Evolutionary conservation across 2,329 filamentous ascomycete species (phyloP), one percentile per base, ranked within the genome.

Genomic region (Fusarium sp.): DNA sequence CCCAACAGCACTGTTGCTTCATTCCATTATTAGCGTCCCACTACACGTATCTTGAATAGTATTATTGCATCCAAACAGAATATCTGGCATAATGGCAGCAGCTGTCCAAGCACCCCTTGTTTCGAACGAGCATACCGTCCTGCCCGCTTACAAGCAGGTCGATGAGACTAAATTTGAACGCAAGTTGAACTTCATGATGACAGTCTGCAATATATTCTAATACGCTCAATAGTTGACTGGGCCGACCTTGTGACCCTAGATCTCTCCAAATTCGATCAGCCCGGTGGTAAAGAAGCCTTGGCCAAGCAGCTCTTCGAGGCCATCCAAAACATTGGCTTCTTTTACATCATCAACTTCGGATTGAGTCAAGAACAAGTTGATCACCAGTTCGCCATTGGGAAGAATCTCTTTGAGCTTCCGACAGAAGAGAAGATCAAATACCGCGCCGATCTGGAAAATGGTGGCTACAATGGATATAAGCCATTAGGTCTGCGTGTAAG

Each of bases 211-310:
- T 31, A 8, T 17, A 4, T n/a, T 36, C 17, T 36, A 36, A 36
- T 9, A 36, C 34, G 2, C 10, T 17, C 8, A 11, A 14, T 52
- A 52, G 49, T 52, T 52, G 49, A 52, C 24, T 52, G 49, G 49
- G 49, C 49, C 18, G 49, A 52, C 9, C n/a, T 52, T 9, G 49
- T 52, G 8, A 52, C 49, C 10, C 8, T 52, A 14, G 49, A 52
- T 31, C 49, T 52, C 14, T 52, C 38, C 49, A 42, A 15, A 13
- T 52, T 42, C n/a, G 49, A 18, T 20, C 49, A 31, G 9, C 49
- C 49, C 3, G 49, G 26, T 42, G 49, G 49, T 11, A 52, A 52
- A 20, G 36, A 52, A 8, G n/a, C 49, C 7, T n/a, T 52, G 4
- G 49, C 49, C 3, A n/a, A 36, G 34, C 34, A 36, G 17, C 34